Base-by-base conservation (phyloP, 352 stramenopile genomes). In the Thalassiosira hispida region DNA sequence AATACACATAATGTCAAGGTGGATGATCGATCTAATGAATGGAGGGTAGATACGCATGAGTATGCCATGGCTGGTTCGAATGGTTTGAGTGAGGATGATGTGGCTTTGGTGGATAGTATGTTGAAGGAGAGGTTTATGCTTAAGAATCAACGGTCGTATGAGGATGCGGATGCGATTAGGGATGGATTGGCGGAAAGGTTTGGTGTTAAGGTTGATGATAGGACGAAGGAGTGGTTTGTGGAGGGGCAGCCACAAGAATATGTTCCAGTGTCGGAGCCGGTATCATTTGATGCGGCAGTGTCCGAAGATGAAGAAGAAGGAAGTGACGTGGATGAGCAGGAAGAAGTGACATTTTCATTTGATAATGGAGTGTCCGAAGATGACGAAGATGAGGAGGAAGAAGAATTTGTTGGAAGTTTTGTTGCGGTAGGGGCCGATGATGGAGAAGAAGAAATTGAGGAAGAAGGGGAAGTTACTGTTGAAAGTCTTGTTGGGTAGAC, bases 61-160 rank as follows among this genome's bases (percentile, higher is more conserved):
- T 85, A 79, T 61, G 29, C 33, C 55, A n/a, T 35, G 11, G 35
- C 22, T 1, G 40, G 53, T 38, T 18, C 3, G 14, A 11, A 55
- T n/a, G 29, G 16, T 11, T 31, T 70, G 2, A 64, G 20, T 6
- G 55, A 63, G 12, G 66, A 74, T 18, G 53, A 59, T 5, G 63
- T 77, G 35, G 2, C 29, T 7, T 56, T 51, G 53, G 52, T 85
- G 20, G 31, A 77, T 16, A 7, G 7, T n/a, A 47, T 57, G 29
- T 11, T 89, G 0, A 46, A 38, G 14, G 38, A 85, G 22, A 33
- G 83, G 35, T 65, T 70, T 57, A 44, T 27, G 12, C 62, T 57
- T 46, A 87, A 84, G 53, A 14, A 20, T 22, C n/a, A 73, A 16
- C 56, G 51, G 23, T 67, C 86, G 11, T 88, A 86, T 59, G 77